Conservation (phyloP, 73 alveolate species). For the Tetrahymena thermophila region DNA sequence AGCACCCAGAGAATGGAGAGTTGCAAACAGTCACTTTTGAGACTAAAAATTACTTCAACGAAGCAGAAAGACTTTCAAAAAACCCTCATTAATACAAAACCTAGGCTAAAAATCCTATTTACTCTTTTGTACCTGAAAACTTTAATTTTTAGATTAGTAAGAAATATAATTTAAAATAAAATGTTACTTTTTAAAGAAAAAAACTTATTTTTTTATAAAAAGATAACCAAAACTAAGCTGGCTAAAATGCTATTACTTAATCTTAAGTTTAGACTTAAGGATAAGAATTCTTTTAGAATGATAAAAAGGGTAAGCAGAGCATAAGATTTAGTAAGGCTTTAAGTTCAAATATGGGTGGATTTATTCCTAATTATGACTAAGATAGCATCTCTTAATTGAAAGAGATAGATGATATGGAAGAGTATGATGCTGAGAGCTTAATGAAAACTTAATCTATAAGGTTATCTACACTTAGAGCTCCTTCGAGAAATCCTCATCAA, state of each 20-base stretch:
- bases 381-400: background rate
- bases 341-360: background rate
- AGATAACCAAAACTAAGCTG: background rate
- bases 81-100: background rate
- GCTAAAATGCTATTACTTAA: background rate
- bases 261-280: background rate
- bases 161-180: background rate
- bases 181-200: no score
- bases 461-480: background rate
- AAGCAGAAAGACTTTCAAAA: background rate
- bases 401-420: background rate
- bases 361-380: background rate
- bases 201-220: no score
- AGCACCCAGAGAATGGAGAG: background rate
- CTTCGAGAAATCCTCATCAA: background rate
- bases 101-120: background rate
- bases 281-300: background rate
- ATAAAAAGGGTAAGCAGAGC: background rate
- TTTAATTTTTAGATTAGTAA: background rate
- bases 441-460: background rate
- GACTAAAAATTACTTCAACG: background rate
- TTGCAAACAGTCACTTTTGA: background rate
- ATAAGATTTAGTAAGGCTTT: background rate
- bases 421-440: background rate
- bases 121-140: background rate